Evolutionary conservation across 2,329 filamentous ascomycete species (phyloP), one percentile per base, ranked within the genome.

Genomic region (Calonectria leucothoes): DNA sequence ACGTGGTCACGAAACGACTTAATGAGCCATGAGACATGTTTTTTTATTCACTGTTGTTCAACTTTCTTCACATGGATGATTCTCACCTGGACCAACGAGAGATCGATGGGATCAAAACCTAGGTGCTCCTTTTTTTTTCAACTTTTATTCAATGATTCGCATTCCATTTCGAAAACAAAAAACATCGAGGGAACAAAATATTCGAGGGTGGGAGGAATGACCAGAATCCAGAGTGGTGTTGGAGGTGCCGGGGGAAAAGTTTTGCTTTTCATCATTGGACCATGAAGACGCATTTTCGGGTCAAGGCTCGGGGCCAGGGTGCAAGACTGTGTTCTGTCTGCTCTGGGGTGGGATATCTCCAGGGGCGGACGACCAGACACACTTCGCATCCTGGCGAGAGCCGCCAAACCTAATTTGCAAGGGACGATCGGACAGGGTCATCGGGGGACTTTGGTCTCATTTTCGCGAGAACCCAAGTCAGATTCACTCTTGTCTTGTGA

Each of bases 21-120:
- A 73, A 80, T 79, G 78, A 80, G 78, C 78, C 67, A 80, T 77
- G 78, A 80, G 71, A 76, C 74, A 80, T 70, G 78, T 75, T 79
- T 74, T 72, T 69, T 55, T 29, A 72, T 61, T 77, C 69, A 17
- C 37, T 8, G 73, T 73, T 61, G 20, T 45, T 23, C 20, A 45
- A 45, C 42, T 49, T 37, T 33, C 29, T 31, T 37, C 12, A n/a
- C 31, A n/a, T 23, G 12, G 11, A 39, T 37, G 12, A n/a, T 42
- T 29, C 27, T 33, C 27, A 15, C 39, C 29, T 33, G 39, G 15
- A 48, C 49, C 33, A 31, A 72, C 29, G 23, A 49, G 33, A 33
- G 29, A 52, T 51, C 49, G 35, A 15, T 52, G 49, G 70, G 15
- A 39, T 51, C 20, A 45, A 52, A 66, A 39, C 33, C 45, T 17